Evolutionary conservation across 2,329 filamentous ascomycete genomes (phyloP), one percentile per base, ranked within the genome.

Genomic region (Cadophora sp.): DNA sequence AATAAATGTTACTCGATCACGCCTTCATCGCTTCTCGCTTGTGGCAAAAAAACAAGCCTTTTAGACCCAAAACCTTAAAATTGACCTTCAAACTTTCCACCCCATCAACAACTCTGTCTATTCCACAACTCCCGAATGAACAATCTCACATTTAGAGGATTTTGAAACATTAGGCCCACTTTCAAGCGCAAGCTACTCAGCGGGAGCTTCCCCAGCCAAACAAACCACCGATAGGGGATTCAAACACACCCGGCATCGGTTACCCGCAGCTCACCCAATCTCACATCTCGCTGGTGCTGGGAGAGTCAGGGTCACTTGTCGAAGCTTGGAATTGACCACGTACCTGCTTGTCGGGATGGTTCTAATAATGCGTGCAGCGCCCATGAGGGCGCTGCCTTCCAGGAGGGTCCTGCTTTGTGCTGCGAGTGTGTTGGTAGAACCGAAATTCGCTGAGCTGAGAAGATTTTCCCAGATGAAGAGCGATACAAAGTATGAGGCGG

Each of bases 401-500:
- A 37, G 50, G 50, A 51, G 51, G 9, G 22, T 58, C 11, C 51
- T 64, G 6, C n/a, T 56, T 9, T 64, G 50, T 48, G 50, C 31
- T 43, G 50, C 50, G 16, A 64, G 48, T 43, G 22, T 31, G 9
- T 34, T 48, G 34, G 31, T 48, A 37, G 46, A 26, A 34, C 22
- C 62, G n/a, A 46, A 43, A 22, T 29, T 29, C 29, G 12, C 34
- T 29, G 51, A 34, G 14, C 24, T 37, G 60, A 62, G 58, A 58
- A 61, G 48, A 27, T 66, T 66, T 60, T 63, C 55, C 7, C 24
- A 66, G 24, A 59, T 63, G 22, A 68, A 61, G 48, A 58, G 22
- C 24, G 50, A 67, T 40, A 50, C 60, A 40, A 74, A 69, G 73
- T 87, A 82, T 73, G 82, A 81, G 61, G 86, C 86, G 3, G 83